Evolutionary conservation across 306 rosid genomes (phyloP), one percentile per base, ranked within the genome.

Genomic region (Trifolium pratense): DNA sequence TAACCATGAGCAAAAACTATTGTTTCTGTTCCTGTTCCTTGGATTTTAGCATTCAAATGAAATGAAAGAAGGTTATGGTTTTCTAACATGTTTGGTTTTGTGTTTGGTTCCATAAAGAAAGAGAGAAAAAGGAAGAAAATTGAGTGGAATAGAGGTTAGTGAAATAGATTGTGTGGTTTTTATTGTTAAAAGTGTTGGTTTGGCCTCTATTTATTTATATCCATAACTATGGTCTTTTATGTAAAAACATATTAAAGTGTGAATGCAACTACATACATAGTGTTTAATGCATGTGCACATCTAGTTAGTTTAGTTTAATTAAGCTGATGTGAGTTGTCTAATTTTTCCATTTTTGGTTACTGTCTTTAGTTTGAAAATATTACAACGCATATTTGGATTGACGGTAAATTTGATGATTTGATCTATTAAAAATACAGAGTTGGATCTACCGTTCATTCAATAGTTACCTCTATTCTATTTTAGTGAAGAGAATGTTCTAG

Each of bases 1-100:
- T 25, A 91, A 3, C 99, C 99, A 87, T 94, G 96, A 16, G 91
- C 96, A 52, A 94, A 76, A 26, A 94, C 95, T 79, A 94, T 79
- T 6, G 79, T 66, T 59, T 88, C 87, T 1, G 2, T 56, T 6
- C 89, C 89, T 1, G 77, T 67, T 7, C 95, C 97, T 23, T 73
- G 7, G 26, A 61, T 82, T 74, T 52, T 87, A 0, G 88, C 83
- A 72, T 94, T 91, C 81, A 89, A 25, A 49, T 86, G 56, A 3
- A 76, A 13, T 9, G 85, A 79, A 26, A 89, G 69, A 12, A 66
- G 45, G 6, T 68, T 40, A 58, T 56, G 80, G 60, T 86, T 73
- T 48, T 71, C 46, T 70, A 81, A 61, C 83, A 83, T 86, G 75
- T 43, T 75, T 60, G 43, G 70, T 14, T 71, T 52, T 1, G 18